These are phyloP conservation scores for Myxozyma melibiosi DNA, from an alignment of 805 yeast genomes.

Conservation along the genomic window DNA sequence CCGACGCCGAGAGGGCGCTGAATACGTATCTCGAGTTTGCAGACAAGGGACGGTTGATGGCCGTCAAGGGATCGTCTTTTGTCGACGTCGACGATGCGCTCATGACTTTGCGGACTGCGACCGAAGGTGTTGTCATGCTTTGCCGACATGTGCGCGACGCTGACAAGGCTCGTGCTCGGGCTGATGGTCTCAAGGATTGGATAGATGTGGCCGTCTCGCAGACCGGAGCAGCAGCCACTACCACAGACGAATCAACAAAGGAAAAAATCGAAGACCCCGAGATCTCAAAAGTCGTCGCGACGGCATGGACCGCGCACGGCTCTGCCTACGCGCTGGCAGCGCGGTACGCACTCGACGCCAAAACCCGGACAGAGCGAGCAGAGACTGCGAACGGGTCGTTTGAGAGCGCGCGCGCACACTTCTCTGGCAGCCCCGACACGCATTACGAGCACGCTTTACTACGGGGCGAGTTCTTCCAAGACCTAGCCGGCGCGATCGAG, in stretches of 20 bases:
- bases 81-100: slow-evolving; percentile 24
- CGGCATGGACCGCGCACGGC: slow-evolving; percentile 30
- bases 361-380: slow-evolving; percentile 5
- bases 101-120: slow-evolving; percentile 15
- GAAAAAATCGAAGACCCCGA: slow-evolving; percentile 4
- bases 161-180: slow-evolving; percentile 11
- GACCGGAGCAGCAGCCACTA: not conserved
- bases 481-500: slow-evolving; percentile 16
- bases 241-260: not conserved
- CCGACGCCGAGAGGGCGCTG: slow-evolving; percentile 29
- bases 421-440: slow-evolving; percentile 1
- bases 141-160: slow-evolving; percentile 21
- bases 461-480: slow-evolving; percentile 14
- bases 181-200: slow-evolving; percentile 26
- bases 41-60: slow-evolving; percentile 25
- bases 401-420: slow-evolving; percentile 13
- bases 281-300: not conserved
- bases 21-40: slow-evolving; percentile 26
- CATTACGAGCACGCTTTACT: slow-evolving; percentile 24
- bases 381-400: slow-evolving; percentile 14
- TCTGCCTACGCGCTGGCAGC: slow-evolving; percentile 24
- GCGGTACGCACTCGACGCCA: slow-evolving; percentile 13
- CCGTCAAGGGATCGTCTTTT: slow-evolving; percentile 24
- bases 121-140: slow-evolving; percentile 27
- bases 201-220: slow-evolving; percentile 8